Conservation (phyloP, 1,139 yeast genomes). For the Nematodospora anomalae region DNA sequence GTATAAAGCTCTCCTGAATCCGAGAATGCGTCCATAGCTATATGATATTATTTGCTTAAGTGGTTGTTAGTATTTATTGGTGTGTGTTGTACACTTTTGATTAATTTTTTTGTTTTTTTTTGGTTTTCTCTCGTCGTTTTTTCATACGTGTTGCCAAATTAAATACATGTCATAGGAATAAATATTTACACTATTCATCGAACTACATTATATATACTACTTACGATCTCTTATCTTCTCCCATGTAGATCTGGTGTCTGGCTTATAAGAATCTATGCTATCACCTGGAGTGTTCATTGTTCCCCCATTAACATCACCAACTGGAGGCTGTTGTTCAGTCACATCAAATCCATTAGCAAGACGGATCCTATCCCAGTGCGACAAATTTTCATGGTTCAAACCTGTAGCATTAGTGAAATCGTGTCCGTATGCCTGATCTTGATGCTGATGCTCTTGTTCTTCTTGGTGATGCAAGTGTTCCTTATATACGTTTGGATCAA, state of each 20-base stretch:
- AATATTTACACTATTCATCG: too few relatives aligned
- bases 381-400: slow-evolving; percentile 3
- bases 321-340: background rate
- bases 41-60: slow-evolving; percentile 6
- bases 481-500: slow-evolving; percentile 9
- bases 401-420: slow-evolving; percentile 4
- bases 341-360: slow-evolving; percentile 24
- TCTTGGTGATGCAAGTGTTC: background rate
- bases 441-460: background rate
- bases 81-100: background rate
- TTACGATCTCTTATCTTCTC: background rate
- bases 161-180: background rate
- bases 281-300: background rate
- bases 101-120: background rate
- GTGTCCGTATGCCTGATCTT: background rate
- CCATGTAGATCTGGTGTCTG: background rate
- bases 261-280: background rate
- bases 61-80: slow-evolving; percentile 3
- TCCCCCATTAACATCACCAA: background rate
- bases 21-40: slow-evolving; percentile 36
- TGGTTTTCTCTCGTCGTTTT: background rate
- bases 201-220: too few relatives aligned
- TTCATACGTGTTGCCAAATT: slow-evolving; percentile 6
- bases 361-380: slow-evolving; percentile 33
- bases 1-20: slow-evolving; percentile 47